These are phyloP conservation scores for Podospora anserina DNA, from an alignment of 495 filamentous ascomycete genomes.

Conservation along the genomic window DNA sequence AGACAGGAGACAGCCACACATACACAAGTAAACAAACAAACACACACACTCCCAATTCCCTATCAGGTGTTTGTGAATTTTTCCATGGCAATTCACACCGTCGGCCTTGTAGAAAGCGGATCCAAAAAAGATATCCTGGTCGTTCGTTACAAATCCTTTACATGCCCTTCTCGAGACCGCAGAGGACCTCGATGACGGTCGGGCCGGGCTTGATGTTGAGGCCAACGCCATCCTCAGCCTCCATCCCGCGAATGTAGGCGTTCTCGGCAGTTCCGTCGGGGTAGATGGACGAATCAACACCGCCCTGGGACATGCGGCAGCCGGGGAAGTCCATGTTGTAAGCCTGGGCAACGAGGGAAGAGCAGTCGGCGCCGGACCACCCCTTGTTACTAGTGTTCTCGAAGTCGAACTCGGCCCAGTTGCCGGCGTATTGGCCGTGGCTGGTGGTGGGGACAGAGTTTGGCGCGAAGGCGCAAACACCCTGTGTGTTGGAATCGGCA, in stretches of 20 bases:
- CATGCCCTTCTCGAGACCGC: constrained; percentile 24
- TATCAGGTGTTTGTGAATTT: constrained; percentile 21
- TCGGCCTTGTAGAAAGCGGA: constrained; percentile 21
- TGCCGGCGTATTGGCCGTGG: constrained; percentile 31
- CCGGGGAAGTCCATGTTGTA: constrained; percentile 34
- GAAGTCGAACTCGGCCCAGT: constrained; percentile 40
- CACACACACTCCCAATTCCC: constrained; percentile 14
- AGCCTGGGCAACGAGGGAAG: constrained; percentile 33
- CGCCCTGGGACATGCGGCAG: constrained; percentile 32
- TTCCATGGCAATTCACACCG: constrained; percentile 17
- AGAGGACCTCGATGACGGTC: constrained; percentile 21
- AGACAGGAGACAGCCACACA: constrained; percentile 7
- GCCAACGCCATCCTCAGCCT: constrained; percentile 36
- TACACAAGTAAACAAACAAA: constrained; percentile 11
- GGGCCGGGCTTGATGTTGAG: constrained; percentile 31
- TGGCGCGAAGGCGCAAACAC: constrained; percentile 32
- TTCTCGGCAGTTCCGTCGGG: constrained; percentile 34
- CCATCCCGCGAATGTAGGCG: constrained; percentile 38
- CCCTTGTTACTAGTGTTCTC: constrained; percentile 34
- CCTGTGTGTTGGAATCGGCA: constrained; percentile 36
- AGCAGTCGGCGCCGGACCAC: constrained; percentile 42
- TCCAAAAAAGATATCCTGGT: neutral
- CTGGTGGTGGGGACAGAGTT: constrained; percentile 23
- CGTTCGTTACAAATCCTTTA: neutral
- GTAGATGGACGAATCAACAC: constrained; percentile 35